Conservation (phyloP, 1,284 basidiomycete species). For the Leccinum griseonigrum region DNA sequence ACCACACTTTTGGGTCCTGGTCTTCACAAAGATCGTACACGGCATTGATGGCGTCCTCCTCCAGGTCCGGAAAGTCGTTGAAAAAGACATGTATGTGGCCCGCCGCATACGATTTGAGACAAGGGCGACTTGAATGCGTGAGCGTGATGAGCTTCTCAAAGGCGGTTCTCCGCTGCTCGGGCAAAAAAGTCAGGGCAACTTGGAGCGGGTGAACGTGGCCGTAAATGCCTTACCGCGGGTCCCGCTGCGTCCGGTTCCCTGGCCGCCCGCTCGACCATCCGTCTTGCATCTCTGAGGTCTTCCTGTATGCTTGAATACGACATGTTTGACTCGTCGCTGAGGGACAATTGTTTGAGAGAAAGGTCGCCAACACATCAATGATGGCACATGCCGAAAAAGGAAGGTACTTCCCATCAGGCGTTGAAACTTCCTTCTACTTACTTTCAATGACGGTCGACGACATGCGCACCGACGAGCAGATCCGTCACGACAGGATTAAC, state of each 20-base stretch:
- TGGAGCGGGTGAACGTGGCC: not conserved
- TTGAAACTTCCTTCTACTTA: too few species aligned
- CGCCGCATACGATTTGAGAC: constrained; percentile 55
- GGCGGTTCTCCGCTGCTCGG: constrained; percentile 22
- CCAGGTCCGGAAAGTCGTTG: constrained; percentile 62
- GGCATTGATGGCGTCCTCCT: constrained; percentile 70
- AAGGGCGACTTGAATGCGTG: constrained; percentile 24
- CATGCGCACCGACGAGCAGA: constrained; percentile 38
- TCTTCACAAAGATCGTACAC: constrained; percentile 77
- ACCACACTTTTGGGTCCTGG: constrained; percentile 49
- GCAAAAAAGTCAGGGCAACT: constrained; percentile 4
- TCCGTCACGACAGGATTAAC: constrained; percentile 66
- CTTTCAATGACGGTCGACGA: constrained; percentile 3
- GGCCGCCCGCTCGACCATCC: constrained; percentile 25
- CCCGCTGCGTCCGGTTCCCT: constrained; percentile 16
- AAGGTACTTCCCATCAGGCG: constrained; percentile 23
- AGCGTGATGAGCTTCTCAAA: constrained; percentile 29
- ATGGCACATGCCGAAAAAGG: constrained; percentile 15
- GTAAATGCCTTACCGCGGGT: constrained; percentile 21
- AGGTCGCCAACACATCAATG: constrained; percentile 12
- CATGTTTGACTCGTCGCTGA: constrained; percentile 12
- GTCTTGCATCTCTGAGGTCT: constrained; percentile 15
- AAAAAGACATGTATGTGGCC: constrained; percentile 56
- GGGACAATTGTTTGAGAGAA: not conserved
- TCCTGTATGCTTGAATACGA: constrained; percentile 23